Evolutionary conservation across 352 stramenopile species (phyloP), one percentile per base, ranked within the genome.

Genomic region (Phytophthora vignae): DNA sequence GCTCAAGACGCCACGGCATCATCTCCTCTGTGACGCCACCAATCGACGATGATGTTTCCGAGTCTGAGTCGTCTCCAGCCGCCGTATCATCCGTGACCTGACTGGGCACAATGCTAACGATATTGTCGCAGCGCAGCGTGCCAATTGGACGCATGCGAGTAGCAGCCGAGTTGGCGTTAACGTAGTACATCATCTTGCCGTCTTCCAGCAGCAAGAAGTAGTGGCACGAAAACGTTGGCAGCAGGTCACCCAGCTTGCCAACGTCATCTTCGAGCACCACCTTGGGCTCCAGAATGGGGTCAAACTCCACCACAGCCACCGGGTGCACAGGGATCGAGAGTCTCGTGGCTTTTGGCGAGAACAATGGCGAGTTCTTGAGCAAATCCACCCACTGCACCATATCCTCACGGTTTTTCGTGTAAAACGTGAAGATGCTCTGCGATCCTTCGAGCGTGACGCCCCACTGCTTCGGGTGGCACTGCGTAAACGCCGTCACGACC

Each of bases 391-490:
- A 97, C 64, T 95, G 86, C 12, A 84, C 60, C 86, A 95, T 91
- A 62, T 97, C 89, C 14, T 91, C 78, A 19, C 78, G 77, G 60
- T 84, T 90, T 36, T 87, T 81, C 29, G 90, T 92, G 73, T 93
- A 95, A 60, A 96, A 97, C 6, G 88, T 96, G 66, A 96, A 94
- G 38, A 97, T 93, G 50, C 78, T 93, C 21, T 90, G 77, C 1
- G 84, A 90, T 46, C 87, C 87, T 69, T 97, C 87, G 3, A 97
- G 77, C 1, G 88, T 97, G 52, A 97, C 59, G 17, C 90, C 90
- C 86, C 88, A 96, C 52, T 94, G 85, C 70, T 96, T 97, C 10
- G 90, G 86, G 44, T 96, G 87, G 58, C 88, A 95, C 69, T 96
- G 89, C 10, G 87, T 94, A 61, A 82, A 92, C 27, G 87, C 83